phyloP scores from a whole-genome alignment of 768 basidiomycete species.

The Trametes punicea region DNA sequence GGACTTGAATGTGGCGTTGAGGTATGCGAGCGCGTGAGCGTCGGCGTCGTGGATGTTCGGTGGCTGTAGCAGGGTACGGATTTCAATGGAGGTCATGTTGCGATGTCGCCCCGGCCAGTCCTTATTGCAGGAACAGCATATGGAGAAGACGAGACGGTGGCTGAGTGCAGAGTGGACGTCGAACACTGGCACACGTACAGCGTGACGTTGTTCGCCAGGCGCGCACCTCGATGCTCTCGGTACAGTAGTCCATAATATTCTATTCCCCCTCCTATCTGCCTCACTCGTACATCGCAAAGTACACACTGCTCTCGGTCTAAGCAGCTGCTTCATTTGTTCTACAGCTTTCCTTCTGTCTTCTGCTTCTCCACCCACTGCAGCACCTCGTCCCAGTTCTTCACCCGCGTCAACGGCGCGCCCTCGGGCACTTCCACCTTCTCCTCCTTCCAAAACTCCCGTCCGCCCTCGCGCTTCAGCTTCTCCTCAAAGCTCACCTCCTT shows the following conservation, averaged over 20 bases:
- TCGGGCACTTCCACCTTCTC: slow-evolving; percentile 48
- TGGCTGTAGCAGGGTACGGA: slow-evolving; percentile 48
- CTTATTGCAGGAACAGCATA: no score
- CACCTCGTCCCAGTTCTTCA: slow-evolving; percentile 62
- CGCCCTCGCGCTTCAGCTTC: slow-evolving; percentile 45
- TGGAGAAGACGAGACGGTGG: background rate
- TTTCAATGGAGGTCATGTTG: slow-evolving; percentile 40
- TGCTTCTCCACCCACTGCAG: slow-evolving; percentile 42
- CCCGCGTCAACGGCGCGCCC: slow-evolving; percentile 47
- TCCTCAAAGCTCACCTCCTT: slow-evolving; percentile 55
- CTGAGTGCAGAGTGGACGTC: background rate
- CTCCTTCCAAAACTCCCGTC: slow-evolving; percentile 54
- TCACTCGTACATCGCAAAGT: background rate
- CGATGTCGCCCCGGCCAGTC: no score
- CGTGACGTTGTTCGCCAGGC: background rate
- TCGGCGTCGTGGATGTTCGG: slow-evolving; percentile 39
- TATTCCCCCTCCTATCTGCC: no score
- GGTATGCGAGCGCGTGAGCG: slow-evolving; percentile 32
- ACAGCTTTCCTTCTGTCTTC: slow-evolving; percentile 9
- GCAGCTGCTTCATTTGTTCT: no score
- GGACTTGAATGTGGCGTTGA: slow-evolving; percentile 48
- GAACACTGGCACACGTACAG: background rate
- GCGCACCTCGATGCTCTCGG: background rate
- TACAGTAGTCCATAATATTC: background rate
- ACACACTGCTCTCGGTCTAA: no score